A percentile compares a stretch with the other conserved stretches of the same genome.
Conservation (phyloP, 2,329 filamentous ascomycete genomes). For the Cladorrhinum sp. region DNA sequence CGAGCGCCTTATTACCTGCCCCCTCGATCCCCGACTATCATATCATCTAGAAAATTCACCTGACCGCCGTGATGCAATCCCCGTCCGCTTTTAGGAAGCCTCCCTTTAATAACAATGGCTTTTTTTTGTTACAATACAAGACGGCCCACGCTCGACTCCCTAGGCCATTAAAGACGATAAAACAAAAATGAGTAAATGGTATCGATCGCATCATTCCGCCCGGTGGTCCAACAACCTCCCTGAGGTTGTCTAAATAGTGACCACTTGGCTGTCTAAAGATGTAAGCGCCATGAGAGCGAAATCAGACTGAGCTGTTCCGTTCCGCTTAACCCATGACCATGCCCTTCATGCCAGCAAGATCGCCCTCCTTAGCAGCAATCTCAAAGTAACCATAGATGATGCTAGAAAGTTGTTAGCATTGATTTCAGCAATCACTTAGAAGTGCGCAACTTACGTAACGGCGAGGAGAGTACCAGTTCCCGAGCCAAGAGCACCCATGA, state of each 20-base stretch:
- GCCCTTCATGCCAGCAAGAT: conserved; percentile 77
- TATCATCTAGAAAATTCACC: conserved; percentile 22
- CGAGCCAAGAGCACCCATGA: conserved; percentile 91
- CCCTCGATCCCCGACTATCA: conserved; percentile 15
- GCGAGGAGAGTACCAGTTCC: conserved; percentile 97
- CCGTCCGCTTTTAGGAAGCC: conserved; percentile 24
- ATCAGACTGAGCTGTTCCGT: neutral
- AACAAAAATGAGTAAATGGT: conserved; percentile 19
- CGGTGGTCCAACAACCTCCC: conserved; percentile 9
- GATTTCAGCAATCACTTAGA: neutral
- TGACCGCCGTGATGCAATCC: conserved; percentile 25
- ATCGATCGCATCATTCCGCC: neutral
- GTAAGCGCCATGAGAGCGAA: conserved; percentile 4
- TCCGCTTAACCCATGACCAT: conserved; percentile 64
- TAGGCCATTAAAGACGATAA: conserved; percentile 22
- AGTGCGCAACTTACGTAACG: conserved; percentile 75
- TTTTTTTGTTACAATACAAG: conserved; percentile 26
- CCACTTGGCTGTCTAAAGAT: neutral
- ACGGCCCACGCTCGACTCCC: conserved; percentile 18
- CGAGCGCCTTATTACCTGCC: conserved; percentile 15
- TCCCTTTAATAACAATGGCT: conserved; percentile 25
- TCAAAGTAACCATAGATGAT: conserved; percentile 99
- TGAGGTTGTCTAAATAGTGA: neutral
- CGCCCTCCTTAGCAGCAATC: conserved; percentile 97
- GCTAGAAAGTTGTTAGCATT: conserved; percentile 47